Percentiles rank a stretch among this genome's conserved stretches.
These are phyloP conservation scores for Ophiostoma australiae DNA, from an alignment of 2,329 filamentous ascomycete genomes.

Conservation along the genomic window DNA sequence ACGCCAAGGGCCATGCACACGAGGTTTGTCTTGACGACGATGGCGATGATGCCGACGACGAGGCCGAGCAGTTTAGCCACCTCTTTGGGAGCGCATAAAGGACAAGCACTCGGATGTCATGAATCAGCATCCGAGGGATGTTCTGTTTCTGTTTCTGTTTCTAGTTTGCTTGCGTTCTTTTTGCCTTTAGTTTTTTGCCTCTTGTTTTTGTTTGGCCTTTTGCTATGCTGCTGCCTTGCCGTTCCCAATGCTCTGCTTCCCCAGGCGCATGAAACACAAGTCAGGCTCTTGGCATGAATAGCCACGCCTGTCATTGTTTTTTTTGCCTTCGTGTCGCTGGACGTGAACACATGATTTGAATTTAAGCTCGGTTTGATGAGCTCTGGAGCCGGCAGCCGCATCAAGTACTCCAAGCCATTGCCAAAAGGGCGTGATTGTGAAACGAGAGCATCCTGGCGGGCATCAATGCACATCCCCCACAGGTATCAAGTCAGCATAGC, in stretches of 20 bases:
- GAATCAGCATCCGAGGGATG: background rate
- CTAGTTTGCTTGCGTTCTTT: background rate
- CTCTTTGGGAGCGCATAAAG: background rate
- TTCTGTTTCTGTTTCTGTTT: background rate
- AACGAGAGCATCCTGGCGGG: conserved; percentile 1
- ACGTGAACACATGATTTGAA: background rate
- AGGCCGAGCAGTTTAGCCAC: background rate
- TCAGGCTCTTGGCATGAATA: background rate
- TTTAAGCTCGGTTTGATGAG: background rate
- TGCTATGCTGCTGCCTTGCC: background rate
- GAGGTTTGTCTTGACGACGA: background rate
- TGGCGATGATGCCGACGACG: background rate
- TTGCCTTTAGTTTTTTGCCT: background rate
- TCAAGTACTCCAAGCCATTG: background rate
- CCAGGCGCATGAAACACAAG: conserved; percentile 5
- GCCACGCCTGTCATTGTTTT: too few relatives aligned
- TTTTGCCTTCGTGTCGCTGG: too few relatives aligned
- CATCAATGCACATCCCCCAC: conserved; percentile 11
- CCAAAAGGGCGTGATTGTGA: background rate
- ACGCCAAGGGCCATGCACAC: background rate
- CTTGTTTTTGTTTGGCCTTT: background rate
- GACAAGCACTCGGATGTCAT: conserved; percentile 8
- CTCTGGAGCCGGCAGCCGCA: conserved; percentile 7
- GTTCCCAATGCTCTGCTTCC: background rate
- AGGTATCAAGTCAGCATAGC: background rate